phyloP scores from a whole-genome alignment of 2,329 filamentous ascomycete genomes.

The Aspergillus pseudoglaucus region DNA sequence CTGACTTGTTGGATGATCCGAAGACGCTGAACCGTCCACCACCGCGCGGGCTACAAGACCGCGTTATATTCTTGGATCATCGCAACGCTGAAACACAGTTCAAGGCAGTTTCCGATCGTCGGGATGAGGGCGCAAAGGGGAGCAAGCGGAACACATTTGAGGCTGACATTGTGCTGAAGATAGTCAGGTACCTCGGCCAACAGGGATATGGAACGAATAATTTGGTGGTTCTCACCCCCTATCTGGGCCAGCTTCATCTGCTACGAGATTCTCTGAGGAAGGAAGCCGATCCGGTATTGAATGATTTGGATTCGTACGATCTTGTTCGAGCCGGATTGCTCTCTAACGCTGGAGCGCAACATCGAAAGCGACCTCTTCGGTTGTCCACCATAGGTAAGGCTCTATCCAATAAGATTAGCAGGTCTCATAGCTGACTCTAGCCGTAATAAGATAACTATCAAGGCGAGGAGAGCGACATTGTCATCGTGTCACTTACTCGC shows the following conservation, averaged over 20 bases:
- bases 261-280: constrained; percentile 48
- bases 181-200: constrained; percentile 61
- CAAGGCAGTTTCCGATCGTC: constrained; percentile 40
- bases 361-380: constrained; percentile 48
- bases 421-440: neutral
- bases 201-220: constrained; percentile 63
- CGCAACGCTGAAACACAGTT: constrained; percentile 46
- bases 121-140: constrained; percentile 44
- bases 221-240: constrained; percentile 65
- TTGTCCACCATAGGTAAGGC: constrained; percentile 63
- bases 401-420: neutral
- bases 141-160: constrained; percentile 62
- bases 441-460: constrained; percentile 62
- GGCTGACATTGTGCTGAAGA: constrained; percentile 58
- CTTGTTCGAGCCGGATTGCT: constrained; percentile 58
- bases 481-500: constrained; percentile 61
- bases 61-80: constrained; percentile 64
- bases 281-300: constrained; percentile 59
- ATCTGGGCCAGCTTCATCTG: constrained; percentile 61
- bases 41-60: constrained; percentile 52
- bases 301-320: constrained; percentile 61
- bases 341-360: constrained; percentile 46
- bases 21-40: constrained; percentile 43
- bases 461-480: constrained; percentile 68
- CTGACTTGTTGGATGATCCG: constrained; percentile 50